Evolutionary conservation across 2,329 filamentous ascomycete species (phyloP), one percentile per base, ranked within the genome.

Genomic region (Exophiala sideris): DNA sequence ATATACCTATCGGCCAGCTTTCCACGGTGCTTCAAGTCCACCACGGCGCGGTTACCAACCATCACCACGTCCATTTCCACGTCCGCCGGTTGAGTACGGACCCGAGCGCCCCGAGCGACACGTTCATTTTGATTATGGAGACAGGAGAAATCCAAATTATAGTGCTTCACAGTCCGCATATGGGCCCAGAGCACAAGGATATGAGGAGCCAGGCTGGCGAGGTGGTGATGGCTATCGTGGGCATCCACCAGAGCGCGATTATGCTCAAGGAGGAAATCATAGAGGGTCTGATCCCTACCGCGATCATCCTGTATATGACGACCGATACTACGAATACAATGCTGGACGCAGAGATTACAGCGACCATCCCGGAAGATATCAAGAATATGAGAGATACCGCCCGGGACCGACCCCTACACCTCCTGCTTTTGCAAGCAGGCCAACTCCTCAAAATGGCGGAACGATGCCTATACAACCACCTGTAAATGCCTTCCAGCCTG

Each of bases 51-150:
- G 12, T 14, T 56, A 48, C 36, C 47, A 44, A 40, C 46, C 44
- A 34, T 40, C 41, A 20, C 29, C 48, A 9, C 35, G 38, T 14
- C 32, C 38, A 8, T 24, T 49, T n/a, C 18, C 33, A 16, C 48
- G 50, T 51, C 38, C 38, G 35, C 41, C n/a, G 18, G 29, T 29
- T 36, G 29, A 18, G 2, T 48, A 38, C 29, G 41, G 41, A 8
- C 48, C 39, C 29, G 21, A 38, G 10, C 36, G 38, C 21, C 45
- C 44, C 6, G 48, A 52, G 11, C 47, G 57, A 50, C 52, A 47
- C 20, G 59, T 57, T 38, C 59, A 59, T 29, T 61, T 61, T 34
- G 59, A 59, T 36, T 54, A 57, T 34, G 57, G 56, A 14, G 48
- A 52, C 36, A 9, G 35, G 12, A 39, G 44, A 45, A 40, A 40